phyloP scores from a whole-genome alignment of 495 filamentous ascomycete genomes.

The Sphaerosporella brunnea region DNA sequence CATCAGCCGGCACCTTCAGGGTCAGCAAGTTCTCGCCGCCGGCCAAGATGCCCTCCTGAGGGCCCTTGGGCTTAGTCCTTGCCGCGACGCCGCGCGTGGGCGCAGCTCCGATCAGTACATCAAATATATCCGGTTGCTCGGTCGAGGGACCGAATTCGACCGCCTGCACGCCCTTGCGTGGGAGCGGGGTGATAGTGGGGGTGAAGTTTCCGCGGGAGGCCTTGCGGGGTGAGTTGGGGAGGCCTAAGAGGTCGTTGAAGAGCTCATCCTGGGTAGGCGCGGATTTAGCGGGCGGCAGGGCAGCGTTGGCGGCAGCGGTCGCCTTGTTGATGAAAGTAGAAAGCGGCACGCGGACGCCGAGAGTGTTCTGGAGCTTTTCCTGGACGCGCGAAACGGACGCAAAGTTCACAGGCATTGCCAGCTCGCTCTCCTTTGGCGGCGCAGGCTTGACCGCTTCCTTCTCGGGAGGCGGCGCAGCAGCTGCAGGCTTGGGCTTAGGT shows the following conservation, averaged over 20 bases:
- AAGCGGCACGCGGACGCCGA: conserved; percentile 65
- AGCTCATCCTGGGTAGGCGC: conserved; percentile 60
- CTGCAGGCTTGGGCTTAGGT: conserved; percentile 31
- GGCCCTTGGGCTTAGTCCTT: conserved; percentile 23
- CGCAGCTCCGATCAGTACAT: conserved; percentile 45
- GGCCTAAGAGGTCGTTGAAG: conserved; percentile 72
- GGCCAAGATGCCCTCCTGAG: conserved; percentile 25
- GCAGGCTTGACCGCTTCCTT: conserved; percentile 29
- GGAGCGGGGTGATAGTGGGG: conserved; percentile 5
- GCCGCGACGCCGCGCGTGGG: conserved; percentile 17
- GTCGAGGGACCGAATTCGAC: background rate
- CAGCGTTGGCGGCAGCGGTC: conserved; percentile 66
- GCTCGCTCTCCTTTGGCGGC: conserved; percentile 32
- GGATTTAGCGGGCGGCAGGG: conserved; percentile 48
- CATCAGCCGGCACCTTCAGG: conserved; percentile 51
- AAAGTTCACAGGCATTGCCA: conserved; percentile 60
- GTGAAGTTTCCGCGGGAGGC: conserved; percentile 27
- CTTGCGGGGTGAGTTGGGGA: conserved; percentile 32
- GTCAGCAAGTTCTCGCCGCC: conserved; percentile 61
- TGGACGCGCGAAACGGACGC: conserved; percentile 60
- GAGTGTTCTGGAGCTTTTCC: conserved; percentile 50
- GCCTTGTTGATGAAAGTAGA: conserved; percentile 76
- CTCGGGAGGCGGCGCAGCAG: conserved; percentile 28
- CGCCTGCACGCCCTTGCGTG: background rate
- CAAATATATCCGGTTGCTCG: conserved; percentile 59